phyloP scores from a whole-genome alignment of 2,329 filamentous ascomycete species.

The Endoconidiophora polonica region DNA sequence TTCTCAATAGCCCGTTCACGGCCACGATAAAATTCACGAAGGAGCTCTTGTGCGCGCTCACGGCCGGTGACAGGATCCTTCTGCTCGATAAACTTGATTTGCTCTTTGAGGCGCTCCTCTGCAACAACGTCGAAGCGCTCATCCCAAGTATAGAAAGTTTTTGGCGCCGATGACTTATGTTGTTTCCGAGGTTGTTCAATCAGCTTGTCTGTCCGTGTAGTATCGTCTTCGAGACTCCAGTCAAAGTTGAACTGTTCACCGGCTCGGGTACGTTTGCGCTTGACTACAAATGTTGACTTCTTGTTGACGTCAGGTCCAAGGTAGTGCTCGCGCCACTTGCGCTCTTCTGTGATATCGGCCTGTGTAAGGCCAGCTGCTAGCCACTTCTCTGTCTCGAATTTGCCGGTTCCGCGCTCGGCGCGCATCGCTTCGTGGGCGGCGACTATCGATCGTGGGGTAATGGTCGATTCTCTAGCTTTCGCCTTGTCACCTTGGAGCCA shows the following conservation, averaged over 20 bases:
- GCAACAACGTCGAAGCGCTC: slow-evolving; percentile 36
- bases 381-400: slow-evolving; percentile 11
- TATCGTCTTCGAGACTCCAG: slow-evolving; percentile 92
- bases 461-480: not conserved
- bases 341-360: slow-evolving; percentile 51
- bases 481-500: slow-evolving; percentile 11
- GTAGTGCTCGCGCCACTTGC: slow-evolving; percentile 63
- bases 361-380: slow-evolving; percentile 12
- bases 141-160: slow-evolving; percentile 52
- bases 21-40: slow-evolving; percentile 64
- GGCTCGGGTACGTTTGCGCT: slow-evolving; percentile 86
- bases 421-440: slow-evolving; percentile 14
- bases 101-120: slow-evolving; percentile 37
- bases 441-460: slow-evolving; percentile 5
- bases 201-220: slow-evolving; percentile 33
- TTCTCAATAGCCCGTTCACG: slow-evolving; percentile 49
- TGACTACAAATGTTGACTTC: slow-evolving; percentile 72
- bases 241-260: slow-evolving; percentile 99
- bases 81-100: slow-evolving; percentile 54
- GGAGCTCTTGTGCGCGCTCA: slow-evolving; percentile 58
- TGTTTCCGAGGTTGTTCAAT: slow-evolving; percentile 8
- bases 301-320: slow-evolving; percentile 80
- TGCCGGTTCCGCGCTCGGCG: slow-evolving; percentile 12
- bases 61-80: slow-evolving; percentile 61
- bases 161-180: slow-evolving; percentile 20